Percentiles rank a stretch among this genome's conserved stretches.
Evolutionary conservation across 306 rosid genomes (phyloP).

Genomic region (Gleditsia sinensis): DNA sequence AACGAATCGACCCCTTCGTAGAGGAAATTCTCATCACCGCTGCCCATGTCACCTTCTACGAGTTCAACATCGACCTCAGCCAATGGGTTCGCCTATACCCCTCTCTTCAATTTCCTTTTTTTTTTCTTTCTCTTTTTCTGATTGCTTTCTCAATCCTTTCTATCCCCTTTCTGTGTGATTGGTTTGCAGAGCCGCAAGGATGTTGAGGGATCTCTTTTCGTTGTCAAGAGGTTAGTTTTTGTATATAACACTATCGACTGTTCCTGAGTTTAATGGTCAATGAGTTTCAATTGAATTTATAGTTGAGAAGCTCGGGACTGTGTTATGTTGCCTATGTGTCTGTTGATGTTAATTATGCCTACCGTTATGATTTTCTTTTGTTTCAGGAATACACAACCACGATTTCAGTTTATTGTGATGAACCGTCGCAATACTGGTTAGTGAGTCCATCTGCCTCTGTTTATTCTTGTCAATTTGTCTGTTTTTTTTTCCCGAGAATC

Average conservation of each 20-base stretch:
- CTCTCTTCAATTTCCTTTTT: neutral
- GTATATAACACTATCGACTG: neutral
- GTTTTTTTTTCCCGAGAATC: neutral
- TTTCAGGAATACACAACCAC: constrained; percentile 38
- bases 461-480: neutral
- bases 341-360: neutral
- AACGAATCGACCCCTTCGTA: constrained; percentile 39
- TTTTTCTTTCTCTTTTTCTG: neutral
- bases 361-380: neutral
- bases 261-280: neutral
- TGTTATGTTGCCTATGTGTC: neutral
- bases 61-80: constrained; percentile 41
- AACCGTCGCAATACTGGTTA: constrained; percentile 43
- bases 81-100: constrained; percentile 31
- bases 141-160: neutral
- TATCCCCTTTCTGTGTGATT: neutral
- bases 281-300: neutral
- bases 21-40: constrained; percentile 44
- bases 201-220: constrained; percentile 43
- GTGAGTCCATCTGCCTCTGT: constrained; percentile 5
- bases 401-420: constrained; percentile 44
- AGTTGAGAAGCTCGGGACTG: neutral
- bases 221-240: constrained; percentile 33
- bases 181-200: constrained; percentile 43
- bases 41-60: constrained; percentile 42